Base-by-base conservation (phyloP, 2,329 filamentous ascomycete genomes). In the Aureobasidium sp. region DNA sequence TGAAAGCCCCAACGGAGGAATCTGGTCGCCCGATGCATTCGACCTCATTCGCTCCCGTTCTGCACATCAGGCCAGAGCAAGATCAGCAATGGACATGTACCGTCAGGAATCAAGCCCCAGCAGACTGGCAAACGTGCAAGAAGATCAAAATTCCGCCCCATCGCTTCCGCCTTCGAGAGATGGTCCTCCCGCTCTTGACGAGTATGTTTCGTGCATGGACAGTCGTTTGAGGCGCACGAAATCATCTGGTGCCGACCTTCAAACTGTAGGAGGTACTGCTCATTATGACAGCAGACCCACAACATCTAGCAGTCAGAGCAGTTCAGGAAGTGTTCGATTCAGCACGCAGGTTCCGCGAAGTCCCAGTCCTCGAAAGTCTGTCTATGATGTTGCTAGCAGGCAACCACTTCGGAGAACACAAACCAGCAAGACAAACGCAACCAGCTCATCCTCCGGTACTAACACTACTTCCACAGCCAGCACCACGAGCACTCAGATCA, bases 161-260 rank as follows among this genome's bases (percentile, higher is more conserved):
- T 64, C 63, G 12, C 27, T 64, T 30, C 62, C 62, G 12, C 57
- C 61, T 6, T 63, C 65, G 1, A 56, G 61, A 47, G 70, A 77
- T 35, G 75, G 80, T 1, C 79, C 83, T 3, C 85, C 87, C 16
- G 82, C 90, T 61, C 74, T 95, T 10, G 86, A 83, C 64, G 90
- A 86, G 63, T 96, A 96, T 63, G 89, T 95, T 4, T 83, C 93
- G 62, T 81, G 90, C 44, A 96, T 97, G 90, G 91, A 97, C 66
- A 86, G 80, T 59, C 82, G 88, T 30, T 71, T 96, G 35, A 79
- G 82, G 44, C 81, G 80, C 57, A 81, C 89, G 74, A 85, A 90
- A 56, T 72, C 76, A 44, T 72, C 72, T 25, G 48, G 54, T 1
- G 54, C 52, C 3, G 55, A 53, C 22, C 60, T 55, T n/a, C 38